Evolutionary conservation across 768 basidiomycete species (phyloP), one percentile per base, ranked within the genome.

Genomic region (Trametes elegans): DNA sequence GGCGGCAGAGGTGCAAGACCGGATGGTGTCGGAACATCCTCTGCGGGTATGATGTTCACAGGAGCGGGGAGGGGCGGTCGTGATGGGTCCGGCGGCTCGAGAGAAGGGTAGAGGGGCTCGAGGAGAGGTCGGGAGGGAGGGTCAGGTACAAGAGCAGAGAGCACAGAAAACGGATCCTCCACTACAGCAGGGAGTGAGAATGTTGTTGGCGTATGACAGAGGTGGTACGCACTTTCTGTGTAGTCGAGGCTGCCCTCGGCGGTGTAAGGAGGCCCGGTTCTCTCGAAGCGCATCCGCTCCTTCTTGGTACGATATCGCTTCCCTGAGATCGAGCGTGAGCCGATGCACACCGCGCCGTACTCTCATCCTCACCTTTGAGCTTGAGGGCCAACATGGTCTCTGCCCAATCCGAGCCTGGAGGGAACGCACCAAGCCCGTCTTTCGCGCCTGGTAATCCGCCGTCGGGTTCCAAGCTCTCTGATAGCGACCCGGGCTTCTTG

Each of bases 171-270:
- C 0, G 88, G 87, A 57, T 90, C 87, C 66, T 91, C 88, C 79
- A 90, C 87, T 90, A 46, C n/a, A 38, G 21, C 1, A 23, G 35
- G 13, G 27, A 14, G 28, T 47, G 26, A 53, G 44, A 11, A 26
- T 2, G 29, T n/a, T n/a, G n/a, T n/a, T n/a, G n/a, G n/a, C 8
- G n/a, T 5, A 14, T 9, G 8, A 4, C 18, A 21, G 21, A 16
- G 2, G 18, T 19, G 16, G 26, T 1, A 72, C 83, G 36, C 64
- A 89, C 88, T 81, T 68, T 88, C 81, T 23, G 76, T 61, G 61
- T 89, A 90, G 68, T 89, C 83, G 28, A 91, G 71, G 67, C 89
- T 90, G n/a, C 89, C 89, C 64, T 92, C 89, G n/a, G 80, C 65
- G 6, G 74, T 74, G 21, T 78, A 76, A 0, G 89, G 90, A 16